Base-by-base conservation (phyloP, 2,329 filamentous ascomycete genomes). In the Nemania serpens region DNA sequence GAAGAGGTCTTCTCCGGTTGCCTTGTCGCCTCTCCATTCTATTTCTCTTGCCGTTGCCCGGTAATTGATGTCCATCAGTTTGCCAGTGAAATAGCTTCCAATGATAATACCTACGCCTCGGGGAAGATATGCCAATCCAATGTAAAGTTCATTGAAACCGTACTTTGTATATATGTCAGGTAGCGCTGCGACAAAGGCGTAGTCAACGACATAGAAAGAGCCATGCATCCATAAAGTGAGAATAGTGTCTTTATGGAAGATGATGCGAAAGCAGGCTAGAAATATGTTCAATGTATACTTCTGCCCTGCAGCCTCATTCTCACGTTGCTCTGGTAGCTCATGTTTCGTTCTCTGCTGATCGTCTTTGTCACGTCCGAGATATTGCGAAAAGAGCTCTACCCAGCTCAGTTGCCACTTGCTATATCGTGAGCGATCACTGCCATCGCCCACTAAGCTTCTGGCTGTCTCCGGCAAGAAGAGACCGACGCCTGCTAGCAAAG, bases 391-490 rank as follows among this genome's bases (percentile, higher is more conserved):
- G 13, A 45, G 17, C 13, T 22, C 5, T 4, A 45, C 42, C 42
- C 42, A 45, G 17, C 18, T 25, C 6, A 11, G 43, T 29, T 46
- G 43, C 43, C 43, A 46, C 20, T n/a, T 46, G 18, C 5, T 45
- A 46, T 25, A 49, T 34, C 46, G 54, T 15, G 46, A 41, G 18
- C 12, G 45, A 4, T 43, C 49, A 5, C 42, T 13, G 13, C 56
- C 56, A 18, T 52, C n/a, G 9, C 56, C 56, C 2, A 54, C 49
- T 15, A 53, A 6, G 22, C 13, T 48, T n/a, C 56, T 47, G 2
- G 43, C 48, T n/a, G 56, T 59, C 42, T 59, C 56, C 4, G 56
- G 56, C 18, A 59, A 11, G 6, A 41, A 48, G 6, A 41, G 13
- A 1, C 49, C 56, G 15, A 53, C 49, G 2, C 2, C 39, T 17